Evolutionary conservation across 768 basidiomycete species (phyloP).

Genomic region (Boletus eberwhitei): DNA sequence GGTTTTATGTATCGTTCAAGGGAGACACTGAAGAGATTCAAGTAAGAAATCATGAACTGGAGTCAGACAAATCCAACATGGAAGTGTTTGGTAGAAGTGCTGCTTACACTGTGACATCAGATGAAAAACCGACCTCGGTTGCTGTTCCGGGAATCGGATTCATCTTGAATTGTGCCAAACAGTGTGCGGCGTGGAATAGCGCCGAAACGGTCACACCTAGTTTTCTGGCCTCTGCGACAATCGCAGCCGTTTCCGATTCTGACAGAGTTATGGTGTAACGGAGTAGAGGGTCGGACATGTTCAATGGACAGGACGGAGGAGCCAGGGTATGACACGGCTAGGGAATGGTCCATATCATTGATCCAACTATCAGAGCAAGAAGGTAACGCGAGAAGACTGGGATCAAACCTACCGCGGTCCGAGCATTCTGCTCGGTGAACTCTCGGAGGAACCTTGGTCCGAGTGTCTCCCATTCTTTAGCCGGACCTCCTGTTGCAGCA

Average conservation of each 20-base stretch:
- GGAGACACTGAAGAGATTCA: slow-evolving; percentile 1
- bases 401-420: slow-evolving; percentile 5
- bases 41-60: neutral
- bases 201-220: slow-evolving; percentile 11
- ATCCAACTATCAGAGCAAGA: neutral
- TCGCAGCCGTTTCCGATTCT: slow-evolving; percentile 7
- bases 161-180: slow-evolving; percentile 21
- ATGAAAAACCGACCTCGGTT: slow-evolving; percentile 18
- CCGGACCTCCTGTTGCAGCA: slow-evolving; percentile 21
- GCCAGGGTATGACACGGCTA: slow-evolving; percentile 9
- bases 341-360: neutral
- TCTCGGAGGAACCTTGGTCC: slow-evolving; percentile 17
- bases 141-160: slow-evolving; percentile 11
- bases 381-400: neutral
- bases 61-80: neutral
- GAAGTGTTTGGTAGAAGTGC: neutral
- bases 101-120: slow-evolving; percentile 11
- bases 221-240: slow-evolving; percentile 9
- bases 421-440: neutral
- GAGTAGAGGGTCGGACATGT: slow-evolving; percentile 8
- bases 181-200: slow-evolving; percentile 23
- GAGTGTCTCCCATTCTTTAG: slow-evolving; percentile 13
- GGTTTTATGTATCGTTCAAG: slow-evolving; percentile 20
- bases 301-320: slow-evolving; percentile 5
- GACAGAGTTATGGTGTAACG: neutral